Base-by-base conservation (phyloP, 768 basidiomycete species). In the Mycena venus region DNA sequence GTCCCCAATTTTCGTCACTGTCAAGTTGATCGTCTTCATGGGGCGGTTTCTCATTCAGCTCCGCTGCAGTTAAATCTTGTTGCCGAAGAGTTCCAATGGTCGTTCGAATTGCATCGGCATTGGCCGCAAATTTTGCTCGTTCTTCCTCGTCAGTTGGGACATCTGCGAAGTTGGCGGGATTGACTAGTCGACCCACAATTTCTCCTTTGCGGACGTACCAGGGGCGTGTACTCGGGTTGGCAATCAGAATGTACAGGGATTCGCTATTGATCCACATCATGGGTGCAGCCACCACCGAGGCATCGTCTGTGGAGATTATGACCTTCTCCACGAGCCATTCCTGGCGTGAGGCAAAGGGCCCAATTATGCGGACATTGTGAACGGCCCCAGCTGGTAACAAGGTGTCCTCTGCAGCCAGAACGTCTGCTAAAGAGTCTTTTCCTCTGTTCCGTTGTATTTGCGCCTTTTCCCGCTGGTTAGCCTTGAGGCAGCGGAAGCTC, bases 321-420 rank as follows among this genome's bases (percentile, higher is more conserved):
- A 74, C 27, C 38, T 75, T 77, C 19, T 77, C 78, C 0, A 79
- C 75, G 2, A 79, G 25, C 78, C 78, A 79, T 1, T 76, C 70
- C 2, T 63, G 19, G 23, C 51, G n/a, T 21, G 12, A 17, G 8
- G 17, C 75, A 59, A 79, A 78, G n/a, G 62, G 61, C 0, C 62
- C 77, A 7, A 4, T 25, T 2, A 78, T 38, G 1, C 5, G 47
- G 27, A 78, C 68, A 29, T 70, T 75, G 32, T 68, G 66, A 2
- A 74, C 73, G 0, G 73, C 19, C 4, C 68, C 68, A 4, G 68
- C 56, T 2, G 19, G 21, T 1, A 69, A 3, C 4, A 69, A 23
- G 0, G n/a, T 14, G 10, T 68, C 66, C n/a, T 68, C 42, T 3
- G 23, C 59, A 0, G 74, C 74, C 14, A 67, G 55, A 0, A 66